phyloP scores from a whole-genome alignment of 2,329 filamentous ascomycete genomes.

The Whalleya microplaca region DNA sequence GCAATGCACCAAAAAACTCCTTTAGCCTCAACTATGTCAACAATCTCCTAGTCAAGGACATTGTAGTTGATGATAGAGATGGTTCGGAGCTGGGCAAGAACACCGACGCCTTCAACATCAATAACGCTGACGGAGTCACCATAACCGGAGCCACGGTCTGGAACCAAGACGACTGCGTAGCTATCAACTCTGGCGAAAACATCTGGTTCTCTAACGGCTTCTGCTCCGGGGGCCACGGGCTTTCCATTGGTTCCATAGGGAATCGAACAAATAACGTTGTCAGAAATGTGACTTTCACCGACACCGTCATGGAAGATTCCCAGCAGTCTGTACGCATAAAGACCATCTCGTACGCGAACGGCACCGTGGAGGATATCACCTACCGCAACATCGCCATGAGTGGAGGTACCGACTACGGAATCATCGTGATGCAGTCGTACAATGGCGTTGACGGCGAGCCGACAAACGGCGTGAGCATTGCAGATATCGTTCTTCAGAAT shows the following conservation, averaged over 20 bases:
- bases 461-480: conserved; percentile 51
- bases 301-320: conserved; percentile 53
- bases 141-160: conserved; percentile 56
- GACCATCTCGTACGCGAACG: conserved; percentile 55
- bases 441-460: conserved; percentile 47
- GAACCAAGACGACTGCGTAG: conserved; percentile 65
- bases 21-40: conserved; percentile 53
- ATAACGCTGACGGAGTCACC: conserved; percentile 48
- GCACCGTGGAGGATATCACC: conserved; percentile 54
- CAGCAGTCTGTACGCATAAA: conserved; percentile 63
- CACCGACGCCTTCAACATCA: conserved; percentile 59
- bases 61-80: conserved; percentile 55
- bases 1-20: conserved; percentile 55
- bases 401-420: conserved; percentile 46
- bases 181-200: conserved; percentile 57
- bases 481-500: conserved; percentile 43
- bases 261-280: conserved; percentile 59
- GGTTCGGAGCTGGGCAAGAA: conserved; percentile 54
- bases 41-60: conserved; percentile 20
- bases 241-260: conserved; percentile 64
- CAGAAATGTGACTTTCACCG: conserved; percentile 53
- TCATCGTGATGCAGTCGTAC: conserved; percentile 64
- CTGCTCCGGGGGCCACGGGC: conserved; percentile 58
- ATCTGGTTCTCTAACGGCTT: conserved; percentile 46
- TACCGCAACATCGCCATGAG: conserved; percentile 51